Evolutionary conservation across 805 yeast genomes (phyloP), one percentile per base, ranked within the genome.

Genomic region (Danielozyma ontarioensis): DNA sequence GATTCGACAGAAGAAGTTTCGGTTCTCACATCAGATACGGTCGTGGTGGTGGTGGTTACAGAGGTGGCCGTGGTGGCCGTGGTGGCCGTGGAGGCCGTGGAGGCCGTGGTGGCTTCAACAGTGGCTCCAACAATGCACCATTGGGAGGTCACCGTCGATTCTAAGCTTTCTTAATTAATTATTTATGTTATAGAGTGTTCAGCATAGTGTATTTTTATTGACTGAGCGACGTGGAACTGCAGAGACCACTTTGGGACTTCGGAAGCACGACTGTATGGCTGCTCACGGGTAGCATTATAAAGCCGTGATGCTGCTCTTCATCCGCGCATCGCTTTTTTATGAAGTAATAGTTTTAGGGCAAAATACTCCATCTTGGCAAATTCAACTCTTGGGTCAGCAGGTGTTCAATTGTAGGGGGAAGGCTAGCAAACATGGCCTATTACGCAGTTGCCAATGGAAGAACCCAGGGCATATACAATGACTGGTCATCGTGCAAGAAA

Each of bases 1-100:
- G 77, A 57, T 80, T 78, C 68, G 72, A 66, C 53, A 64, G 69
- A 59, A 63, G 68, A 55, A 86, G 83, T 50, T 80, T 81, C 56
- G 84, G 85, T 42, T 72, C 80, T 37, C 73, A 65, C 46, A 64
- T 66, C 40, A 60, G 69, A 56, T 67, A 64, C 44, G 80, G 83
- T 47, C 44, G 63, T 36, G 78, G 86, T 46, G 79, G 82, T 46
- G 62, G 69, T 48, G 71, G 77, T 39, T 72, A 78, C 31, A 61
- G 72, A 37, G 63, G 73, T 33, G 68, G 74, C 42, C 68, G 78
- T 42, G 65, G 78, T 38, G 64, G 76, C 34, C 46, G 66, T 31
- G 75, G 81, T 33, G 37, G 59, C 12, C 69, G 82, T 41, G 74
- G 85, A 33, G 40, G 53, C 13, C 45, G 58, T 31, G 60, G 78